A percentile compares a stretch with the other conserved stretches of the same genome.
Evolutionary conservation across 179 eudicot species (phyloP).

Genomic region (Amaranthus tricolor): DNA sequence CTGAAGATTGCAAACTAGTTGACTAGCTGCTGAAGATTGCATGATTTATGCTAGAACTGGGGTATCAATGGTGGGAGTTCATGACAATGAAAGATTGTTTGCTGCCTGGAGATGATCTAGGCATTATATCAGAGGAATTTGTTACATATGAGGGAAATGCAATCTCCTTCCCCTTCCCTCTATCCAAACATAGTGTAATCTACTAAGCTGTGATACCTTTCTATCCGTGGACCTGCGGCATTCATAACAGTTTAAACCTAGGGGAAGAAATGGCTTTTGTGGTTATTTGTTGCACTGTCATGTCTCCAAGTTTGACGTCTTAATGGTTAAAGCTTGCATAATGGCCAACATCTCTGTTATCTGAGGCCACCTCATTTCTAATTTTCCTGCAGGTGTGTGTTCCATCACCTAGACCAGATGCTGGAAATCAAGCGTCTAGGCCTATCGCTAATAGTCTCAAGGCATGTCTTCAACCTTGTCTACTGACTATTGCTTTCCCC

Average conservation of each 20-base stretch:
- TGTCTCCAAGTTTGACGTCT: no score
- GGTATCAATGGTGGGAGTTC: no score
- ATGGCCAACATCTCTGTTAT: background rate
- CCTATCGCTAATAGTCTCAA: conserved; percentile 35
- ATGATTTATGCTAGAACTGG: background rate
- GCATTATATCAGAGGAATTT: no score
- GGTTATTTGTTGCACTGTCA: background rate
- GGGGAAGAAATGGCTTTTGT: background rate
- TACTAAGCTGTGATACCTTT: no score
- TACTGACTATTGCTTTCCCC: background rate
- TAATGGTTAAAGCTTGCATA: background rate
- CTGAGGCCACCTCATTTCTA: background rate
- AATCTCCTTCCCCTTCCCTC: no score
- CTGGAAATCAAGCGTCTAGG: conserved; percentile 21
- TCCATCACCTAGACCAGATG: conserved; percentile 23
- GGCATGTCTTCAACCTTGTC: conserved; percentile 26
- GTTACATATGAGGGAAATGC: no score
- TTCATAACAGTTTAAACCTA: background rate
- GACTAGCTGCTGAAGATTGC: background rate
- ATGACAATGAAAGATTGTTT: no score
- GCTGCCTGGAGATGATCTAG: no score
- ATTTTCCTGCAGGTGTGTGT: conserved; percentile 26
- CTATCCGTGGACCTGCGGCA: no score
- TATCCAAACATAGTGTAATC: no score
- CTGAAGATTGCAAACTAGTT: background rate